These are phyloP conservation scores for Rhynchosporium secalis DNA, from an alignment of 2,329 filamentous ascomycete genomes.

Conservation along the genomic window DNA sequence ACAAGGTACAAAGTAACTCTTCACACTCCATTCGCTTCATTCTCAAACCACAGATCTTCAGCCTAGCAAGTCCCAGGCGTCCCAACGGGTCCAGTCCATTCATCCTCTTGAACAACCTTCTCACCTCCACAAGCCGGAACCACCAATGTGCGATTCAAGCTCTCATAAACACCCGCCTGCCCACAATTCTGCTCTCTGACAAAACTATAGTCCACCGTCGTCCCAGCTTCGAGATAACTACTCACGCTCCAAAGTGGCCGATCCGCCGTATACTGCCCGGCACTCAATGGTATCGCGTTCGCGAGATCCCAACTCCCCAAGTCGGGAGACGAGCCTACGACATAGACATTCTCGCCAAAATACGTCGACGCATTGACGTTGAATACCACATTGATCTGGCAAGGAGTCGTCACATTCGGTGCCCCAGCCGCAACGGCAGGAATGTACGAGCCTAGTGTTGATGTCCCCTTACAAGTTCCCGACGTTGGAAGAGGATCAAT, in stretches of 20 bases:
- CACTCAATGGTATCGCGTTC: slow-evolving; percentile 41
- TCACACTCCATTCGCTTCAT: too few relatives aligned
- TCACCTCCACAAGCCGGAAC: slow-evolving; percentile 42
- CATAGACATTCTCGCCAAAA: slow-evolving; percentile 50
- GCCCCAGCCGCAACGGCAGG: slow-evolving; percentile 47
- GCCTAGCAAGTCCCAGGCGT: slow-evolving; percentile 33
- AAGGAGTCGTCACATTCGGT: slow-evolving; percentile 34
- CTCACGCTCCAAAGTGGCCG: slow-evolving; percentile 49
- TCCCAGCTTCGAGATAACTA: slow-evolving; percentile 45
- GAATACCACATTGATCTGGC: slow-evolving; percentile 45
- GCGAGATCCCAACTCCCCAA: slow-evolving; percentile 46
- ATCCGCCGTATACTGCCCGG: slow-evolving; percentile 45
- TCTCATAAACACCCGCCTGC: slow-evolving; percentile 47
- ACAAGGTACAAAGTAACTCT: too few relatives aligned
- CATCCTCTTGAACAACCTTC: slow-evolving; percentile 41
- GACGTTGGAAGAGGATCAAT: slow-evolving; percentile 48
- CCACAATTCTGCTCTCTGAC: slow-evolving; percentile 47
- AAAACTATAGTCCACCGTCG: slow-evolving; percentile 49
- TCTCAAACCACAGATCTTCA: too few relatives aligned
- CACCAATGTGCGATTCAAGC: slow-evolving; percentile 45
- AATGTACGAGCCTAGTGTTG: slow-evolving; percentile 52
- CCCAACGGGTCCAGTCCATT: slow-evolving; percentile 42
- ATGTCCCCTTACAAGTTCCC: slow-evolving; percentile 47
- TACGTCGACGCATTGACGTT: slow-evolving; percentile 49
- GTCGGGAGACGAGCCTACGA: slow-evolving; percentile 46